Percentiles rank a stretch among this genome's conserved stretches.
phyloP scores from a whole-genome alignment of 2,329 filamentous ascomycete genomes.

The Chaetomium strumarium region DNA sequence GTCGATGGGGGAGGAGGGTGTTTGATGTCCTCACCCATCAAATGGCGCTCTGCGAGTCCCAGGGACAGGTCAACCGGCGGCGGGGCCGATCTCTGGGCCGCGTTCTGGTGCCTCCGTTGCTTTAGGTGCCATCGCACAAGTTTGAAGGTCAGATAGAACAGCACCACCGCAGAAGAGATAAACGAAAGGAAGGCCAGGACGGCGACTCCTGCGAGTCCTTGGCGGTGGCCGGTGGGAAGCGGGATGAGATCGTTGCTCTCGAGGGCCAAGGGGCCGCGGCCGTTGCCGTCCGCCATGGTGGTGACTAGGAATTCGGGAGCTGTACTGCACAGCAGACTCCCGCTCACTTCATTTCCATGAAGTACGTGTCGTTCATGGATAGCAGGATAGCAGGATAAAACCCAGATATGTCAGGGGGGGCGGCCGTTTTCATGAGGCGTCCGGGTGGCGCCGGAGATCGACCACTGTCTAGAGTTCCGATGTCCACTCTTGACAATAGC shows the following conservation, averaged over 20 bases:
- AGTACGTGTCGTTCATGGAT: background rate
- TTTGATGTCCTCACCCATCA: slow-evolving; percentile 8
- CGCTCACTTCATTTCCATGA: background rate
- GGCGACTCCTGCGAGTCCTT: slow-evolving; percentile 23
- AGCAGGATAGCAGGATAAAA: background rate
- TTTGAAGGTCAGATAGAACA: slow-evolving; percentile 28
- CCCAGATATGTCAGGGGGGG: background rate
- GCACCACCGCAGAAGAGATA: slow-evolving; percentile 19
- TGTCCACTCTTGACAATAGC: no score
- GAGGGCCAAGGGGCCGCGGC: background rate
- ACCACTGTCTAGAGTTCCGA: no score
- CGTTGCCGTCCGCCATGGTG: slow-evolving; percentile 10
- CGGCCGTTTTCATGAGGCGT: no score
- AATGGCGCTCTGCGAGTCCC: slow-evolving; percentile 27
- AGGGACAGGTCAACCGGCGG: slow-evolving; percentile 24
- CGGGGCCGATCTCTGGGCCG: background rate
- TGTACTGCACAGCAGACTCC: background rate
- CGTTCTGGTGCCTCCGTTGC: slow-evolving; percentile 2
- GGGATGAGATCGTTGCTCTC: slow-evolving; percentile 20
- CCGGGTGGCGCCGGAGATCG: no score
- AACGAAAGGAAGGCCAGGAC: slow-evolving; percentile 26
- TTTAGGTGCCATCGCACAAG: slow-evolving; percentile 26
- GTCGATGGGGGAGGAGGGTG: background rate
- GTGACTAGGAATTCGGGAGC: background rate
- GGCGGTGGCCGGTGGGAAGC: slow-evolving; percentile 21